phyloP scores from a whole-genome alignment of 306 rosid genomes.

The Sicyos baderoa region DNA sequence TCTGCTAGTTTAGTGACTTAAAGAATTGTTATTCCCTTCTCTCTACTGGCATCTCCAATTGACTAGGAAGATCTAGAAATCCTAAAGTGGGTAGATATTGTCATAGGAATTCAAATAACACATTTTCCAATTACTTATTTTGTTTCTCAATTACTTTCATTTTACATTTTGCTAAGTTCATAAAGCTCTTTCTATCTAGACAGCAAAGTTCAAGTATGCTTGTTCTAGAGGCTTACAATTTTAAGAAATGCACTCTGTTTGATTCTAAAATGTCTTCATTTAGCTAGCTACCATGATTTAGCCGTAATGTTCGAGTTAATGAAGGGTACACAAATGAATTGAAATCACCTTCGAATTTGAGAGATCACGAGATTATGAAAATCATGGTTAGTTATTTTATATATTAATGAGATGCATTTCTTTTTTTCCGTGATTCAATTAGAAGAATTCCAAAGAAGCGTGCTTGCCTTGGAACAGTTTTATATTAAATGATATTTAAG shows the following conservation, averaged over 20 bases:
- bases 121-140: background rate
- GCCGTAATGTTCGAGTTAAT: too few species aligned
- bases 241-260: background rate
- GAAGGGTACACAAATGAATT: too few species aligned
- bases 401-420: too few species aligned
- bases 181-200: background rate
- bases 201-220: background rate
- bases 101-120: background rate
- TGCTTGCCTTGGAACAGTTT: too few species aligned
- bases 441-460: too few species aligned
- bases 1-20: conserved; percentile 1
- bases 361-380: too few species aligned
- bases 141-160: background rate
- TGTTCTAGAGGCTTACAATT: background rate
- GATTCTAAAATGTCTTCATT: background rate
- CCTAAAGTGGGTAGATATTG: background rate
- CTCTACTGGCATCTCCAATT: background rate
- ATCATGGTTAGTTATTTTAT: too few species aligned
- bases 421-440: too few species aligned
- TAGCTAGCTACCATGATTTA: too few species aligned
- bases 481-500: too few species aligned
- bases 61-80: too few species aligned
- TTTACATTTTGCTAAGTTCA: background rate
- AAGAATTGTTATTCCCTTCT: background rate
- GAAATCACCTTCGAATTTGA: too few species aligned